Conservation (phyloP, 345 rosid species). For the Hibiscus tridactylites region DNA sequence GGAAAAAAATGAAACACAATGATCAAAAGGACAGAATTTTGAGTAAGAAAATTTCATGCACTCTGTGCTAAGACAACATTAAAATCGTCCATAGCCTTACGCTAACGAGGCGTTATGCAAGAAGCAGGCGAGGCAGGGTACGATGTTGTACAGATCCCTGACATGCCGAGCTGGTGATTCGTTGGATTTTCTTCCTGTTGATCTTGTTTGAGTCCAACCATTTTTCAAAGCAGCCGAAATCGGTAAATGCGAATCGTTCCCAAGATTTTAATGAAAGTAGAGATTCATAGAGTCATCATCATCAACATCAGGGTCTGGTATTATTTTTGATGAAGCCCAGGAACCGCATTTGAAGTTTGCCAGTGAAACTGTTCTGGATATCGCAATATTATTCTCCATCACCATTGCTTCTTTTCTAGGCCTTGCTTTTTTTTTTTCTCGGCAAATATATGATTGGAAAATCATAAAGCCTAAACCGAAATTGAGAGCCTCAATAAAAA, state of each 20-base stretch:
- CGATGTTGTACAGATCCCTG: constrained; percentile 48
- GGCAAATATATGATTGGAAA: too few relatives aligned
- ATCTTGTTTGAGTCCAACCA: constrained; percentile 26
- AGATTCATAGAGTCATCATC: constrained; percentile 41
- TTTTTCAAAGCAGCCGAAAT: constrained; percentile 59
- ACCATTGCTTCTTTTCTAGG: constrained; percentile 17
- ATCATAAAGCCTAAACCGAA: too few relatives aligned
- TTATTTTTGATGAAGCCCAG: constrained; percentile 44
- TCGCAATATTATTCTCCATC: constrained; percentile 13
- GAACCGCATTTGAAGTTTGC: constrained; percentile 53
- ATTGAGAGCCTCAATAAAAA: too few relatives aligned
- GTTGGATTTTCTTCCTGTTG: constrained; percentile 35
- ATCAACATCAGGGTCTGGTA: constrained; percentile 24
- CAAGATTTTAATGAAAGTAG: constrained; percentile 41
- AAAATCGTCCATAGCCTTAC: constrained; percentile 44
- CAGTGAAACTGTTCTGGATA: constrained; percentile 67
- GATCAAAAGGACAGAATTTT: not conserved
- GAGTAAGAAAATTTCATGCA: constrained; percentile 25
- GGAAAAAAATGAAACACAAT: not conserved
- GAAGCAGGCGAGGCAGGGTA: constrained; percentile 58
- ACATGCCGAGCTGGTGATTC: constrained; percentile 63
- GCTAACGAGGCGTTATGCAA: constrained; percentile 55
- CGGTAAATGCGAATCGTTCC: constrained; percentile 50
- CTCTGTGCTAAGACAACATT: constrained; percentile 64
- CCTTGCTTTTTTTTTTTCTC: constrained; percentile 22